These are phyloP conservation scores for Podaxis sp. DNA, from an alignment of 768 basidiomycete genomes.

Conservation along the genomic window DNA sequence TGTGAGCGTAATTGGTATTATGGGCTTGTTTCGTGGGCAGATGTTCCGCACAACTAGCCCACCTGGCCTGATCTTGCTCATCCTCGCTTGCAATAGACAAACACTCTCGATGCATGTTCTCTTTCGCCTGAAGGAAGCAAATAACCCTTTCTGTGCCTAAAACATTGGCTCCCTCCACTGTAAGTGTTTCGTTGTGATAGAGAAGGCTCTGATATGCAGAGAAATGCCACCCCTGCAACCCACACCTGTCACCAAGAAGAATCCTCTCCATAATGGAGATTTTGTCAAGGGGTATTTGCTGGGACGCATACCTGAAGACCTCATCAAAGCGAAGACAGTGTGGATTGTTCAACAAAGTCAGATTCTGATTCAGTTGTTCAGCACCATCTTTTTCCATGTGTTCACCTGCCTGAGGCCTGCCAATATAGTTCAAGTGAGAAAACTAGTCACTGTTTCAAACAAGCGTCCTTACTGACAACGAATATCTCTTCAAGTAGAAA, in stretches of 20 bases:
- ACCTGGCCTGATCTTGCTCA: not conserved
- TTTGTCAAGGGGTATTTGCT: conserved; percentile 18
- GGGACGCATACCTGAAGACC: conserved; percentile 35
- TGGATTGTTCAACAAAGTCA: conserved; percentile 38
- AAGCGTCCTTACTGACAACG: conserved; percentile 28
- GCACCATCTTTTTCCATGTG: not conserved
- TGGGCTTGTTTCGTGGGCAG: not conserved
- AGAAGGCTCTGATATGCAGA: conserved; percentile 40
- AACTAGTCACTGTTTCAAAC: not conserved
- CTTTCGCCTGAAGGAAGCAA: conserved; percentile 5
- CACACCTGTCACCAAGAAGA: conserved; percentile 38
- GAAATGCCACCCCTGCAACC: conserved; percentile 38
- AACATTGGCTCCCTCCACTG: conserved; percentile 28
- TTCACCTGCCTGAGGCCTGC: conserved; percentile 21
- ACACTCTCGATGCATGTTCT: not conserved
- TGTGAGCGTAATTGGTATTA: not conserved
- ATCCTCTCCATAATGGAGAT: conserved; percentile 31
- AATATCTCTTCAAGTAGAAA: conserved; percentile 27
- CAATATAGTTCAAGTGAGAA: conserved; percentile 25
- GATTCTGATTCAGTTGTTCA: conserved; percentile 24
- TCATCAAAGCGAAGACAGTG: conserved; percentile 37
- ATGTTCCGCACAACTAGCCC: not conserved
- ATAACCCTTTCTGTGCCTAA: conserved; percentile 18
- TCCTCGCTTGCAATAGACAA: not conserved
- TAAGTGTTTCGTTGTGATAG: conserved; percentile 31